Base-by-base conservation (phyloP, 1,139 yeast genomes). In the Dujonia santamariae region DNA sequence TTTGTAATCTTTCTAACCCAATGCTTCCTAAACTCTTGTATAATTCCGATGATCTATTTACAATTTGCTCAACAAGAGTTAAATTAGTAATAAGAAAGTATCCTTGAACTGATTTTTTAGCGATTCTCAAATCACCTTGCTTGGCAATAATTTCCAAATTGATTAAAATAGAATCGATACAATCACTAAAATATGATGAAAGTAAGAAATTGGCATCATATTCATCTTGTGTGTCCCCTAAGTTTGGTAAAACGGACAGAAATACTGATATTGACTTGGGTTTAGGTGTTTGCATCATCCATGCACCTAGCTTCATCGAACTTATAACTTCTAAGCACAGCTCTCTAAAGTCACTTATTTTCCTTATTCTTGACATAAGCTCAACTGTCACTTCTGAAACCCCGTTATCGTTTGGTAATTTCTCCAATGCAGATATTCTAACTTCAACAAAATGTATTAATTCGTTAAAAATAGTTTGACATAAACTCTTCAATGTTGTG, bases 321-420 rank as follows among this genome's bases (percentile, higher is more conserved):
- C 61, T 54, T 40, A 85, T 76, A n/a, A 80, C 69, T 25, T 59
- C 56, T 6, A 72, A 38, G 31, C 82, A 72, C 18, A 84, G 75
- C 16, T 67, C 63, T 33, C 69, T 69, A 53, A 77, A 82, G 41
- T 81, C 90, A 25, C 85, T 71, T 28, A 85, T 63, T 41, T 77
- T 76, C 32, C 87, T 66, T 37, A 85, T 59, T 42, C 78, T 67
- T 3, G 87, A 76, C 63, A 72, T 54, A 9, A 80, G 59, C 39
- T 83, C 92, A 13, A 80, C 82, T 0, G 85, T 80, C 3, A 78
- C 71, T 43, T 81, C 86, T 6, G 80, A 74, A n/a, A 82, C 80
- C 37, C 83, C 84, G 43, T 72, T 69, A 41, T 84, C 92, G 27
- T 67, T 68, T 22, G 80, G 80, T 27, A 78, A 50, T 19, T 60